Percentiles rank a stretch among this genome's conserved stretches.
phyloP scores from a whole-genome alignment of 192 early-diverging fungal genomes.

The Backusella liffmaniae region DNA sequence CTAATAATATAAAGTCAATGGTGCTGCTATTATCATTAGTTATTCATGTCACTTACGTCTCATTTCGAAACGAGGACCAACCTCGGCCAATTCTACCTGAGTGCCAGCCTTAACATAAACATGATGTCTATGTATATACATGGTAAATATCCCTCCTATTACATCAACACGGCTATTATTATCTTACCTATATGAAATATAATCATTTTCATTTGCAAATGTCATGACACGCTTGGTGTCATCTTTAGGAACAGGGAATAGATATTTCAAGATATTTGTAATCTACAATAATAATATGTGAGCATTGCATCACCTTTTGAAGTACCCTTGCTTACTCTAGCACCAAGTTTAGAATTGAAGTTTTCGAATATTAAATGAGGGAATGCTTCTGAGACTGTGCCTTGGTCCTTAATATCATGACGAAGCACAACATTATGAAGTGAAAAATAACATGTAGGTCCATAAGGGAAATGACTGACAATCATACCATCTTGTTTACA shows the following conservation, averaged over 20 bases:
- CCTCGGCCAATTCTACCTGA: constrained; percentile 92
- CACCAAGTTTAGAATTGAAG: constrained; percentile 86
- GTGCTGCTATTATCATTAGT: not conserved
- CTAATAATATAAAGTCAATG: constrained; percentile 35
- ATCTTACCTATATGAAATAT: constrained; percentile 83
- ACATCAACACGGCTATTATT: not conserved
- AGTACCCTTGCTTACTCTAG: constrained; percentile 47
- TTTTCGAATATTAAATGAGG: constrained; percentile 97
- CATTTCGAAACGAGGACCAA: constrained; percentile 99
- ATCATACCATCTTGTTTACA: constrained; percentile 80
- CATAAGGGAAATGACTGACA: constrained; percentile 94
- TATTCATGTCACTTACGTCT: constrained; percentile 50
- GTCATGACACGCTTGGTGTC: constrained; percentile 97
- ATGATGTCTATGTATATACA: constrained; percentile 72
- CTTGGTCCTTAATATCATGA: constrained; percentile 95
- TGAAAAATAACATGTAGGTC: constrained; percentile 97
- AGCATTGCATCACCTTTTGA: not conserved
- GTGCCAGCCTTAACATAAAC: constrained; percentile 89
- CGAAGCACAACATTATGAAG: constrained; percentile 97
- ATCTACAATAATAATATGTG: constrained; percentile 41
- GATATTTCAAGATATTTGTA: constrained; percentile 87
- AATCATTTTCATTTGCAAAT: constrained; percentile 95
- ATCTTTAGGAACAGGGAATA: constrained; percentile 97
- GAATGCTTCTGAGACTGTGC: constrained; percentile 95
- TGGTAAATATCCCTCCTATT: not conserved